Conservation (phyloP, 345 rosid species). For the Ricinus communis region DNA sequence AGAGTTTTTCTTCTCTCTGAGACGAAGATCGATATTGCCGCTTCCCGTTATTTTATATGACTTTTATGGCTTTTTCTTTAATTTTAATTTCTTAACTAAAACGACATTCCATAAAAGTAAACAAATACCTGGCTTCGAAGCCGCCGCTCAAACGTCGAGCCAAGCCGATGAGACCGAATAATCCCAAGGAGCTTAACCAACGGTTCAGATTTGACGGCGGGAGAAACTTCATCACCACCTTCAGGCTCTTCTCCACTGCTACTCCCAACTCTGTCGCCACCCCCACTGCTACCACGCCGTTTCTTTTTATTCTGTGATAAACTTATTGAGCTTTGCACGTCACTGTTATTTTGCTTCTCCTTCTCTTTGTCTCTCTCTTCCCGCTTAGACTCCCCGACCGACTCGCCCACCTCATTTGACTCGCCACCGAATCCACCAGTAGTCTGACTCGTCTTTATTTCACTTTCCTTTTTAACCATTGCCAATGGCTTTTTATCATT, state of each 20-base stretch:
- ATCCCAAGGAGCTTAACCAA: conserved; percentile 47
- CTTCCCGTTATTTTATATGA: no score
- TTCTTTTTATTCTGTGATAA: conserved; percentile 36
- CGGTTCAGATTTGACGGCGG: conserved; percentile 58
- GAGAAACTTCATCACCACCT: conserved; percentile 44
- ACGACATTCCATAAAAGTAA: background rate
- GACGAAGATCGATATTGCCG: no score
- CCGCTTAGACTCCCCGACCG: conserved; percentile 40
- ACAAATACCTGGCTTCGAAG: conserved; percentile 54
- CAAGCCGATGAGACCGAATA: conserved; percentile 47
- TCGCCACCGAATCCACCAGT: conserved; percentile 27
- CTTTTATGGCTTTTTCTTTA: no score
- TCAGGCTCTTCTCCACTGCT: conserved; percentile 44
- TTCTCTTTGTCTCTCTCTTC: conserved; percentile 33
- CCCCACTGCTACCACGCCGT: conserved; percentile 32
- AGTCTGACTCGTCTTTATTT: conserved; percentile 22
- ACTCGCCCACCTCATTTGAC: conserved; percentile 40
- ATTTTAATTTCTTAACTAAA: no score
- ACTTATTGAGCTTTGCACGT: conserved; percentile 69
- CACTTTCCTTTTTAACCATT: conserved; percentile 18
- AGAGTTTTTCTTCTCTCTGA: no score
- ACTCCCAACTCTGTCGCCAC: conserved; percentile 15
- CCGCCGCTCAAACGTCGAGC: conserved; percentile 61
- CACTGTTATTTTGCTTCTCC: conserved; percentile 37
- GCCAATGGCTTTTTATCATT: background rate